Base-by-base conservation (phyloP, 805 yeast genomes). In the Nakazawaea ernobii region DNA sequence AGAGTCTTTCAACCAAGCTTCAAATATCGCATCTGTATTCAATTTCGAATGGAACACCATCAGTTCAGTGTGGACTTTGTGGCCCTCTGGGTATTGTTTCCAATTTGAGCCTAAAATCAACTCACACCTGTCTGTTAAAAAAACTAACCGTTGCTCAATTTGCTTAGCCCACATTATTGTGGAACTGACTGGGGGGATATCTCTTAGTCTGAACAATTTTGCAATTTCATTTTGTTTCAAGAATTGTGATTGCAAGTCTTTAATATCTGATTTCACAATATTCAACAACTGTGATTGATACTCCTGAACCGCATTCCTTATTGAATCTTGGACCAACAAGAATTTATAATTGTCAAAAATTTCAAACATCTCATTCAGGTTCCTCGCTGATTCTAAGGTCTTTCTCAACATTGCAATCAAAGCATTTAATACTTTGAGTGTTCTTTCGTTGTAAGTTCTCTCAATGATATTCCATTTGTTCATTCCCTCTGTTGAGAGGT, bases 71-170 rank as follows among this genome's bases (percentile, higher is more conserved):
- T 74, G 67, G 1, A 92, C 74, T 51, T 74, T 77, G 45, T 72
- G 74, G 0, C 96, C 97, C 45, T 82, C 89, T 2, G 82, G 75
- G 49, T 77, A 79, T 8, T 70, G 63, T 17, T 61, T 65, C 91
- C 91, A 84, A 7, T 79, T 79, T 14, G 68, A 57, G 0, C 90
- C 86, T 7, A 84, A 63, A 4, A 83, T 69, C 10, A 70, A 60
- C 39, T 75, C 79, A 7, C 83, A 61, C 29, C 79, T 68, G 4
- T 59, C 53, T 30, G 70, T 55, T n/a, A 80, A 58, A 24, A 63
- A 60, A 3, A 63, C 60, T 2, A 82, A 56, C 42, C 75, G 75
- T 26, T 61, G 52, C 32, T 68, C 71, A 2, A 80, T 65, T 53
- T 80, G 82, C n/a, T 63, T 66, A 10, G 74, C 74, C 79, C 84